These are phyloP conservation scores for Ottelia alismoides DNA, from an alignment of 106 monocot species.

Conservation along the genomic window DNA sequence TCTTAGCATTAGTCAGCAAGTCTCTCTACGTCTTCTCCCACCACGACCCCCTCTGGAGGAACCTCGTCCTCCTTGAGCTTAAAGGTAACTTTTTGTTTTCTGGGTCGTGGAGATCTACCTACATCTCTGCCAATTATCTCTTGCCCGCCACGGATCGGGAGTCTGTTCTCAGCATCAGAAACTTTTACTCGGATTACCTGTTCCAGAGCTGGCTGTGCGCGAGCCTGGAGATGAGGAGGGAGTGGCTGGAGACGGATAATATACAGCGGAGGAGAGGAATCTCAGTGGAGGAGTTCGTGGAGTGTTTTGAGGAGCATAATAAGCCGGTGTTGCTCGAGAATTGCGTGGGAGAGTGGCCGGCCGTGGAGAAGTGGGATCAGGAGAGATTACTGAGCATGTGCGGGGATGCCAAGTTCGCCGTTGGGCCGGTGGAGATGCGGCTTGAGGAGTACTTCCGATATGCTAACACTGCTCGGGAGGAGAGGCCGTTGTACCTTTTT, in stretches of 20 bases:
- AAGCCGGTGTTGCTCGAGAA: slow-evolving; percentile 76
- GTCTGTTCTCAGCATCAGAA: slow-evolving; percentile 17
- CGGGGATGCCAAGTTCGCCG: slow-evolving; percentile 46
- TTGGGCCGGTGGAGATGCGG: slow-evolving; percentile 81
- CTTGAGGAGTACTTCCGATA: slow-evolving; percentile 62
- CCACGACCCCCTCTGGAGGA: slow-evolving; percentile 88
- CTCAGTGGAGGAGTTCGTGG: slow-evolving; percentile 69
- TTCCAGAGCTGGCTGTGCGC: slow-evolving; percentile 99
- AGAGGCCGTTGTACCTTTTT: slow-evolving; percentile 88
- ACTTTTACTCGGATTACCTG: slow-evolving; percentile 92
- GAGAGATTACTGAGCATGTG: slow-evolving; percentile 33
- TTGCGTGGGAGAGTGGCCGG: slow-evolving; percentile 65
- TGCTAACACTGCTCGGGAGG: slow-evolving; percentile 44
- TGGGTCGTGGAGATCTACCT: slow-evolving; percentile 70
- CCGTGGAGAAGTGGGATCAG: slow-evolving; percentile 53
- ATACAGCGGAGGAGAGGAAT: slow-evolving; percentile 42
- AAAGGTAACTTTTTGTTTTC: slow-evolving; percentile 43
- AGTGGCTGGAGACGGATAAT: slow-evolving; percentile 76
- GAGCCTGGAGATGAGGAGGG: slow-evolving; percentile 75
- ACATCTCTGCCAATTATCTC: slow-evolving; percentile 10
- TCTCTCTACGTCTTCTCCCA: slow-evolving; percentile 74
- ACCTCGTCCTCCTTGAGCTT: slow-evolving; percentile 43
- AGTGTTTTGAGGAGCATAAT: slow-evolving; percentile 67
- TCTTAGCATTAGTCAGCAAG: slow-evolving; percentile 42
- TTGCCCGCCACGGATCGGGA: neutral